These are phyloP conservation scores for Mycena olivaceomarginata DNA, from an alignment of 768 basidiomycete species.

Conservation along the genomic window DNA sequence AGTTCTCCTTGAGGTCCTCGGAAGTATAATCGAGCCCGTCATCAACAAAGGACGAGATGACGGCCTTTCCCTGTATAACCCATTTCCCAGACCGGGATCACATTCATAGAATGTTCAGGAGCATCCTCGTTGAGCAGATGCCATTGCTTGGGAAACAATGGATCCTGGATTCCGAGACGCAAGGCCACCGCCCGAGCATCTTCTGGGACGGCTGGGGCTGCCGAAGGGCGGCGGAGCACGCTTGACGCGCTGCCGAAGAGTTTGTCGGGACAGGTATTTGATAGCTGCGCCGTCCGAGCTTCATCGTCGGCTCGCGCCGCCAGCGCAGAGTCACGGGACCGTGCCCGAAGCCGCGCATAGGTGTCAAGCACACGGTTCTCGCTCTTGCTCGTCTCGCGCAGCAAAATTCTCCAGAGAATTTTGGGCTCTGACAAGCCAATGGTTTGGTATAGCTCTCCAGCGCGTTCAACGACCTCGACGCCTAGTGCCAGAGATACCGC, in stretches of 20 bases:
- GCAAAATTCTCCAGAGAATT: constrained; percentile 54
- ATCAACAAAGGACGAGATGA: constrained; percentile 93
- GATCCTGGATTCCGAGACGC: constrained; percentile 77
- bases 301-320: constrained; percentile 63
- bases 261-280: constrained; percentile 76
- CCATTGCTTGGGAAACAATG: constrained; percentile 92
- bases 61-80: constrained; percentile 90
- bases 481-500: constrained; percentile 78
- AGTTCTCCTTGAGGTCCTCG: constrained; percentile 92
- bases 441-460: constrained; percentile 87
- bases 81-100: constrained; percentile 92
- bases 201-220: constrained; percentile 44
- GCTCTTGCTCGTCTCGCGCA: constrained; percentile 54
- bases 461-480: constrained; percentile 91
- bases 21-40: constrained; percentile 95
- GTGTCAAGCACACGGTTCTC: constrained; percentile 72
- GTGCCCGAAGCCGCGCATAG: constrained; percentile 65
- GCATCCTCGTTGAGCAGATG: constrained; percentile 93
- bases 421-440: constrained; percentile 87
- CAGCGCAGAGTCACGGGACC: constrained; percentile 48
- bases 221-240: constrained; percentile 80
- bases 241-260: constrained; percentile 79
- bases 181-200: constrained; percentile 37
- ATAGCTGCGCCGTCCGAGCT: constrained; percentile 61
- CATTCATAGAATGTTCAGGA: constrained; percentile 92